phyloP scores from a whole-genome alignment of 495 filamentous ascomycete genomes.

The Aspergillus ostianus region DNA sequence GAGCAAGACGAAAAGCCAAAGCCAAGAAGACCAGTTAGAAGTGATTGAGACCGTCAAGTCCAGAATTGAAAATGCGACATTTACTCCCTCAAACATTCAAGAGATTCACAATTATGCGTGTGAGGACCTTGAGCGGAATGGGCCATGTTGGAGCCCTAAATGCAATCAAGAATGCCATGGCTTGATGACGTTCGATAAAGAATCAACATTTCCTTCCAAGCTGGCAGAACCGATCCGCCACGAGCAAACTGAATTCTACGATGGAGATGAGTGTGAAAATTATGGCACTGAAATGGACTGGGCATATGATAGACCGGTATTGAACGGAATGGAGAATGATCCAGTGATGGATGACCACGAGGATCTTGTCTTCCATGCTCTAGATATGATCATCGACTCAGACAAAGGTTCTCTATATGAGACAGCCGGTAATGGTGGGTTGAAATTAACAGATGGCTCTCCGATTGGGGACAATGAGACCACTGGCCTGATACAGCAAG shows the following conservation, averaged over 20 bases:
- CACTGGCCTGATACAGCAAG: not conserved
- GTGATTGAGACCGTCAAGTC: not conserved
- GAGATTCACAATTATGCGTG: not conserved
- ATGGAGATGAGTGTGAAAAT: not conserved
- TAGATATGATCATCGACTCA: conserved; percentile 20
- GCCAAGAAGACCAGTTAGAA: not conserved
- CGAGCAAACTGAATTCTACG: not conserved
- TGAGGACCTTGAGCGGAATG: not conserved
- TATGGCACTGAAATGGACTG: not conserved
- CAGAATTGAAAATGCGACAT: not conserved
- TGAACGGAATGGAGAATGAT: not conserved
- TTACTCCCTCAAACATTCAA: not conserved
- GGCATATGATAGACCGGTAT: not conserved
- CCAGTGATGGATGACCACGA: conserved; percentile 2
- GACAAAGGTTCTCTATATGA: not conserved
- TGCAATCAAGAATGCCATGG: not conserved
- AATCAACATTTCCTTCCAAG: not conserved
- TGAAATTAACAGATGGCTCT: not conserved
- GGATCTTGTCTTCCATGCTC: conserved; percentile 10
- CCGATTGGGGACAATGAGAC: not conserved
- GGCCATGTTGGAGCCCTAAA: not conserved
- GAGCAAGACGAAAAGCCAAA: not conserved
- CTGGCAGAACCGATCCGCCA: not conserved
- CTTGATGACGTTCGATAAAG: not conserved
- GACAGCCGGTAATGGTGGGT: too few species aligned